Conservation (phyloP, 192 early-diverging fungal species). For the Paraglomus occultum region DNA sequence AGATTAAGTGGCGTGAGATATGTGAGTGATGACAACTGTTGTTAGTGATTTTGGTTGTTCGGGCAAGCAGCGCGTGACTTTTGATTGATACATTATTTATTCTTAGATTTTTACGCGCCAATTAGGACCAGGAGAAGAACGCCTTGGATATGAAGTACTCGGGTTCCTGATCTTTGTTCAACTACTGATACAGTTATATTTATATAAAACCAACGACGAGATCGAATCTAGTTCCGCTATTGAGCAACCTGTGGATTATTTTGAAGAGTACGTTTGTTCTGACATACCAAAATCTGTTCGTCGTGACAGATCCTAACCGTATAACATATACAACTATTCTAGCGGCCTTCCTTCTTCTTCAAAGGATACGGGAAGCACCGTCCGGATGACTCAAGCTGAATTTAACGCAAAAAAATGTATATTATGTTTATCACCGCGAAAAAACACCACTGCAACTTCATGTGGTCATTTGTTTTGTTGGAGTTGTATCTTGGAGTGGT, state of each 20-base stretch:
- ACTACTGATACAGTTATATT: constrained; percentile 56
- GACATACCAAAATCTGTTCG: constrained; percentile 10
- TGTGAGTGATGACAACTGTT: constrained; percentile 37
- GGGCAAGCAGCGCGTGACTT: neutral
- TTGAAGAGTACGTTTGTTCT: constrained; percentile 25
- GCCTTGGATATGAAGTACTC: constrained; percentile 79
- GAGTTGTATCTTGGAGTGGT: constrained; percentile 92
- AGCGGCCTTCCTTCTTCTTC: constrained; percentile 22
- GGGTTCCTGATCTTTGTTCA: constrained; percentile 79
- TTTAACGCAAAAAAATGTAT: constrained; percentile 71
- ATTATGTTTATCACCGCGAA: constrained; percentile 78
- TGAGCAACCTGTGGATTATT: constrained; percentile 7
- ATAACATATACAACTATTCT: constrained; percentile 24
- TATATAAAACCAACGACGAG: constrained; percentile 41
- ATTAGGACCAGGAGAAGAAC: constrained; percentile 69
- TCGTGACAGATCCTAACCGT: constrained; percentile 21
- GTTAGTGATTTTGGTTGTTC: neutral
- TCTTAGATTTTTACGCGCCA: constrained; percentile 72
- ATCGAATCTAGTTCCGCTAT: constrained; percentile 28
- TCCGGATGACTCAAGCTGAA: constrained; percentile 30
- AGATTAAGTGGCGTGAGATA: constrained; percentile 78
- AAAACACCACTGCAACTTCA: constrained; percentile 75
- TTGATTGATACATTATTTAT: constrained; percentile 3
- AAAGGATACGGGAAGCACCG: constrained; percentile 27
- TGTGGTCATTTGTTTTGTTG: constrained; percentile 98